These are phyloP conservation scores for Oryza meyeriana DNA, from an alignment of 176 grass and related monocot genomes.

Conservation along the genomic window DNA sequence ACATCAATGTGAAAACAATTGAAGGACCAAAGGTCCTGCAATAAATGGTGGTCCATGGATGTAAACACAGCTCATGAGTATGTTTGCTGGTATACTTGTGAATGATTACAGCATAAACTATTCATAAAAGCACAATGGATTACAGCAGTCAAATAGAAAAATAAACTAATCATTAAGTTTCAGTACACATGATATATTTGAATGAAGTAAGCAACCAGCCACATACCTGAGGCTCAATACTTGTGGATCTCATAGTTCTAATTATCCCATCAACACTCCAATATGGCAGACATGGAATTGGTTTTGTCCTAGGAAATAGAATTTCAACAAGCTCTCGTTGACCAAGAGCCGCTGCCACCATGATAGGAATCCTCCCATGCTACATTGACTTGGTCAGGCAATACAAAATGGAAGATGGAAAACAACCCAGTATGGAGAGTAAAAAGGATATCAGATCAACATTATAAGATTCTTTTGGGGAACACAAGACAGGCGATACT, in stretches of 20 bases:
- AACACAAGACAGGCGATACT: not conserved
- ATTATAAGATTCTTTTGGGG: not conserved
- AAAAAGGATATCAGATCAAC: not conserved
- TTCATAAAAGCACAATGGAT: not conserved
- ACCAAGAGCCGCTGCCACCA: conserved; percentile 31
- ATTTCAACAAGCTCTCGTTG: conserved; percentile 41
- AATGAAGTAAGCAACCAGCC: not conserved
- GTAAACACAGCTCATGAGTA: too few relatives aligned
- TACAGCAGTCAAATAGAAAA: not conserved
- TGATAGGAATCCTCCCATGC: conserved; percentile 24
- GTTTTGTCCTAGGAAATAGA: conserved; percentile 37
- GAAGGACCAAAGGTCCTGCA: not conserved
- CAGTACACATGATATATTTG: not conserved
- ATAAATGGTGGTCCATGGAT: not conserved
- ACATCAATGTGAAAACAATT: not conserved
- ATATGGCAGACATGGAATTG: conserved; percentile 22
- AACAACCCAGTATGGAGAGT: not conserved
- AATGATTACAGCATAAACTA: not conserved
- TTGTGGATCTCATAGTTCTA: not conserved
- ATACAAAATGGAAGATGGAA: not conserved
- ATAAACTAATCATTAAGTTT: not conserved
- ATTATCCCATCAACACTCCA: conserved; percentile 34
- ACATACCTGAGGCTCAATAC: conserved; percentile 7
- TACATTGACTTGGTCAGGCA: not conserved
- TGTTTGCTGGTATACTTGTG: too few relatives aligned